These are phyloP conservation scores for Blastobotrys chiropterorum DNA, from an alignment of 805 yeast genomes.

Conservation along the genomic window DNA sequence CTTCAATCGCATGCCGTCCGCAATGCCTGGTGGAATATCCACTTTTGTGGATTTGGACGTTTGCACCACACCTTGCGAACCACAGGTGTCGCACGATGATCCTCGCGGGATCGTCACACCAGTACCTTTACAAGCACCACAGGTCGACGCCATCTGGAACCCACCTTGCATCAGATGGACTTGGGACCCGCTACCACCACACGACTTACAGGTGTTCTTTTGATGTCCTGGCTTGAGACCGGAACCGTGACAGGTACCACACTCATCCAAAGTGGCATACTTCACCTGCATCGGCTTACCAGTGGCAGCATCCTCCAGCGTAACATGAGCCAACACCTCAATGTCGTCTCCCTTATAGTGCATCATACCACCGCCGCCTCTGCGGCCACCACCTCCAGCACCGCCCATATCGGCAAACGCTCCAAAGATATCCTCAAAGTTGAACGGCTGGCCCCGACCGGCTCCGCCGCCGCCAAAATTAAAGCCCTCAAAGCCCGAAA, in stretches of 20 bases:
- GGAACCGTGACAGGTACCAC: slow-evolving; percentile 74
- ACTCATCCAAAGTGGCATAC: slow-evolving; percentile 68
- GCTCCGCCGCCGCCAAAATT: slow-evolving; percentile 35
- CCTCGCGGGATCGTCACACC: slow-evolving; percentile 68
- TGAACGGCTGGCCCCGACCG: slow-evolving; percentile 35
- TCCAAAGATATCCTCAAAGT: slow-evolving; percentile 61
- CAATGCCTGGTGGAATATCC: slow-evolving; percentile 82
- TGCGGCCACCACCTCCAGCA: slow-evolving; percentile 31
- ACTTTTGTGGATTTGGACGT: slow-evolving; percentile 65
- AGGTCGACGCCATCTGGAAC: slow-evolving; percentile 93
- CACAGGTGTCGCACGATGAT: slow-evolving; percentile 75
- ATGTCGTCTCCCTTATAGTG: slow-evolving; percentile 87
- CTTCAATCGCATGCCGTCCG: slow-evolving; percentile 79
- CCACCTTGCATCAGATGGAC: slow-evolving; percentile 86
- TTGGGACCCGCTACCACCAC: slow-evolving; percentile 91
- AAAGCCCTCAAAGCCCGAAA: slow-evolving; percentile 34
- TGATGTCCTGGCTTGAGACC: slow-evolving; percentile 75
- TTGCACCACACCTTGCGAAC: slow-evolving; percentile 80
- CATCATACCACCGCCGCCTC: slow-evolving; percentile 44
- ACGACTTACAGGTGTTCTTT: slow-evolving; percentile 72
- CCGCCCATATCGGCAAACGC: slow-evolving; percentile 39
- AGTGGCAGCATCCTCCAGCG: slow-evolving; percentile 81
- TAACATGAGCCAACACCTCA: slow-evolving; percentile 66
- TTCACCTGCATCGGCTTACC: slow-evolving; percentile 64
- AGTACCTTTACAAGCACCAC: slow-evolving; percentile 79